phyloP scores from a whole-genome alignment of 768 basidiomycete genomes.

The Sarcodon aspratus region DNA sequence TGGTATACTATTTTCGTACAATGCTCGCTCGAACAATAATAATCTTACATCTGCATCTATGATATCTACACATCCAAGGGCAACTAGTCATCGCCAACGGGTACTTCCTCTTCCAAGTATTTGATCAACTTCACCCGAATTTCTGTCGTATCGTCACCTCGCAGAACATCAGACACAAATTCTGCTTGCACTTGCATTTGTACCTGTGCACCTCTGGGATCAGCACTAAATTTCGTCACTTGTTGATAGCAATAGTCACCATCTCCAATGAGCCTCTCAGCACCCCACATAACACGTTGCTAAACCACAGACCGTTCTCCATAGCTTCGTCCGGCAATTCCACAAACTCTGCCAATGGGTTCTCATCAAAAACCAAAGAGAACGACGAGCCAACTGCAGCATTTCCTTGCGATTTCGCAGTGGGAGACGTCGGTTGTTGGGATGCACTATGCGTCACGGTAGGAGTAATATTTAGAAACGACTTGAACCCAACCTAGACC shows the following conservation, averaged over 20 bases:
- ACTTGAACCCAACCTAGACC: slow-evolving; percentile 89
- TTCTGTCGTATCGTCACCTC: slow-evolving; percentile 92
- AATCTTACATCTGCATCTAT: not conserved
- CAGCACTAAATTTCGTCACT: not conserved
- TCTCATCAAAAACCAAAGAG: slow-evolving; percentile 84
- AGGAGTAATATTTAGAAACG: slow-evolving; percentile 90
- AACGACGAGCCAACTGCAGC: slow-evolving; percentile 36
- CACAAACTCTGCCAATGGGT: slow-evolving; percentile 93
- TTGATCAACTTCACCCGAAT: slow-evolving; percentile 84
- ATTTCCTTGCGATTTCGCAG: slow-evolving; percentile 23
- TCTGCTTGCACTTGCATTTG: slow-evolving; percentile 91
- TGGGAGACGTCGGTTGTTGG: slow-evolving; percentile 37
- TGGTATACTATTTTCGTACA: too few relatives aligned
- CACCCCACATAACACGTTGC: slow-evolving; percentile 92
- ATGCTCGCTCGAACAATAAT: not conserved
- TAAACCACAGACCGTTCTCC: slow-evolving; percentile 93
- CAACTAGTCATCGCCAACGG: slow-evolving; percentile 77
- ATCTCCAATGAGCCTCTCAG: slow-evolving; percentile 90
- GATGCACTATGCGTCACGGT: slow-evolving; percentile 57
- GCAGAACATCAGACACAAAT: slow-evolving; percentile 82
- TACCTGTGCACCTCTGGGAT: slow-evolving; percentile 39
- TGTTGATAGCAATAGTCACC: slow-evolving; percentile 37
- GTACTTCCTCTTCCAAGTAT: slow-evolving; percentile 93
- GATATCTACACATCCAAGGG: not conserved
- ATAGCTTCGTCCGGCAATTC: slow-evolving; percentile 90